Percentiles rank a stretch among this genome's conserved stretches.
Evolutionary conservation across 2,329 filamentous ascomycete genomes (phyloP).

Genomic region (Monascus ruber): DNA sequence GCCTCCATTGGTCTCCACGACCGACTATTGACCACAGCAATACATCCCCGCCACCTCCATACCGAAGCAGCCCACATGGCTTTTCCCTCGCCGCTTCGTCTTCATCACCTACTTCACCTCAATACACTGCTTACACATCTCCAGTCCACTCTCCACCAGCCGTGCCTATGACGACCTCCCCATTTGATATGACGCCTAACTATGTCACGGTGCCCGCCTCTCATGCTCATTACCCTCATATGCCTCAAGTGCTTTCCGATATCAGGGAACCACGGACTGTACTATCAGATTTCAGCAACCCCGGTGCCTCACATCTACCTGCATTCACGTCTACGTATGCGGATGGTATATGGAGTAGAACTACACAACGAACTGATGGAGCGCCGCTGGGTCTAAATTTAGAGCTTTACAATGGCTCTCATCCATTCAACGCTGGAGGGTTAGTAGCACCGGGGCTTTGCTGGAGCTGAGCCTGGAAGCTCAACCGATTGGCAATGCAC

Average conservation of each 20-base stretch:
- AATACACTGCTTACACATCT: slow-evolving; percentile 30
- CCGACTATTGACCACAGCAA: slow-evolving; percentile 27
- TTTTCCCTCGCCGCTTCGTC: slow-evolving; percentile 23
- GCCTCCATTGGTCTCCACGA: slow-evolving; percentile 51
- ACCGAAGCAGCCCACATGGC: slow-evolving; percentile 19
- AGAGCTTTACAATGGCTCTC: slow-evolving; percentile 21
- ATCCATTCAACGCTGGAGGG: slow-evolving; percentile 20
- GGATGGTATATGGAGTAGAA: slow-evolving; percentile 21
- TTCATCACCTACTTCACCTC: slow-evolving; percentile 25
- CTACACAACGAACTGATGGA: slow-evolving; percentile 16
- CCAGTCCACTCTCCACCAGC: slow-evolving; percentile 30
- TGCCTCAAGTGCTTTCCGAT: slow-evolving; percentile 25
- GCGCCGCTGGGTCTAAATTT: slow-evolving; percentile 15
- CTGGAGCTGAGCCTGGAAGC: slow-evolving; percentile 19
- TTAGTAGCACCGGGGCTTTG: slow-evolving; percentile 24
- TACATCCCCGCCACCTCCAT: slow-evolving; percentile 24
- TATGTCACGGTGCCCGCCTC: slow-evolving; percentile 24
- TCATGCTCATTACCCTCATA: slow-evolving; percentile 24
- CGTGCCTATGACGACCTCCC: slow-evolving; percentile 25
- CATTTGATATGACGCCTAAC: slow-evolving; percentile 22
- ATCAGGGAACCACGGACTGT: slow-evolving; percentile 18
- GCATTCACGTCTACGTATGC: slow-evolving; percentile 28
- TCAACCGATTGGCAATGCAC: not conserved
- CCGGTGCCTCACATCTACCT: slow-evolving; percentile 21
- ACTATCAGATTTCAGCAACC: slow-evolving; percentile 19